Evolutionary conservation across 345 rosid genomes (phyloP).

Genomic region (Syzygium aromaticum): DNA sequence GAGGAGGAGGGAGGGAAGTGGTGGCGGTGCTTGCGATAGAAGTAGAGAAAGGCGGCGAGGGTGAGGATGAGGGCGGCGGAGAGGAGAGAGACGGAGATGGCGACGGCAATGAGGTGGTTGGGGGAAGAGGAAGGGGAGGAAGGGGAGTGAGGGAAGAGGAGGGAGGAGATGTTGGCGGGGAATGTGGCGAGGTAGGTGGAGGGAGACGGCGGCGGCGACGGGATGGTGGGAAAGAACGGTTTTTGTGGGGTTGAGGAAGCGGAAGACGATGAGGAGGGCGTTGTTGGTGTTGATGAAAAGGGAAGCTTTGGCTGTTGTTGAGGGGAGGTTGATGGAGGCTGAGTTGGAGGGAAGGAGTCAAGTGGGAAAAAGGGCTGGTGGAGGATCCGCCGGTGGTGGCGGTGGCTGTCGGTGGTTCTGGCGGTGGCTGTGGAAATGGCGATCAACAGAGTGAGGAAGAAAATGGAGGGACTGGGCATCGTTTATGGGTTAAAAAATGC

Average conservation of each 20-base stretch:
- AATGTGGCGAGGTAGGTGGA: slow-evolving; percentile 45
- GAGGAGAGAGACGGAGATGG: slow-evolving; percentile 49
- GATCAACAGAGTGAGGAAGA: slow-evolving; percentile 15
- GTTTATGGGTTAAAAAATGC: background rate
- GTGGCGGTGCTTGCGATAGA: slow-evolving; percentile 29
- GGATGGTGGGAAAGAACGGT: slow-evolving; percentile 18
- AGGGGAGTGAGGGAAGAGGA: slow-evolving; percentile 48
- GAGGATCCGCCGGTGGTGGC: slow-evolving; percentile 38
- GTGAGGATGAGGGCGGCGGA: slow-evolving; percentile 38
- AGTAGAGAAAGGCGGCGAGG: slow-evolving; percentile 28
- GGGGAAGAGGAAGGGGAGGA: slow-evolving; percentile 17
- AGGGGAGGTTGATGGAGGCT: slow-evolving; percentile 27
- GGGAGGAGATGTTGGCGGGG: slow-evolving; percentile 88
- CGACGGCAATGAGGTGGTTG: slow-evolving; percentile 26
- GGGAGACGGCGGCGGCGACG: slow-evolving; percentile 37
- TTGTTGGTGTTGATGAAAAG: slow-evolving; percentile 14
- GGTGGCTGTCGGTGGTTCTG: background rate
- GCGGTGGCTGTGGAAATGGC: background rate
- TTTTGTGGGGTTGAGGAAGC: slow-evolving; percentile 14
- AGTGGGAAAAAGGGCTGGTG: slow-evolving; percentile 67
- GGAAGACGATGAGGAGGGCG: slow-evolving; percentile 28
- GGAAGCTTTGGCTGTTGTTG: slow-evolving; percentile 40
- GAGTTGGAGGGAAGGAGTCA: slow-evolving; percentile 23
- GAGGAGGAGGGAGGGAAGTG: slow-evolving; percentile 4
- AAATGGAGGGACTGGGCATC: background rate